Evolutionary conservation across 257 asterid species (phyloP).

Genomic region (Gentiana macrophylla): DNA sequence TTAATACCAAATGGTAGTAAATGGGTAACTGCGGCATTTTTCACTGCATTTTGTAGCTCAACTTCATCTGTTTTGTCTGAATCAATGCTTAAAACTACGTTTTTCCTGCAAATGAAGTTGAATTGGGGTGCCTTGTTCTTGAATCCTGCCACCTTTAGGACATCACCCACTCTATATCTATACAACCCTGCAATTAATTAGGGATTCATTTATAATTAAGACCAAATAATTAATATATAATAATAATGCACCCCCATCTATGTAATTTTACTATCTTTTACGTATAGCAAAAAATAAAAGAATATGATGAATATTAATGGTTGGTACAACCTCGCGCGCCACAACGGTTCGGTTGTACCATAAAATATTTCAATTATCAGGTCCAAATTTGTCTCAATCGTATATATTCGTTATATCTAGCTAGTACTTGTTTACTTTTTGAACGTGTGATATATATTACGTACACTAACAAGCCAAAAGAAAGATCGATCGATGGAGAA

Average conservation of each 20-base stretch:
- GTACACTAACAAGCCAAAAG: too few relatives aligned
- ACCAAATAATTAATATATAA: neutral
- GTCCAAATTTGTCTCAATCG: too few relatives aligned
- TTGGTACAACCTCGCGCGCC: too few relatives aligned
- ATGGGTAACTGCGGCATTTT: conserved; percentile 40
- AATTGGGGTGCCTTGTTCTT: conserved; percentile 89
- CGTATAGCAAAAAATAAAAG: neutral
- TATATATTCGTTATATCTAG: too few relatives aligned
- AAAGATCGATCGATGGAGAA: too few relatives aligned
- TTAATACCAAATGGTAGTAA: conserved; percentile 54
- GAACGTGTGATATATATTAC: too few relatives aligned
- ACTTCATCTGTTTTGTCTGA: conserved; percentile 89
- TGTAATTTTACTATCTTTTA: too few relatives aligned
- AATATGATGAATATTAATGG: neutral
- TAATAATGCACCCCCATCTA: too few relatives aligned
- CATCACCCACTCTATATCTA: conserved; percentile 82
- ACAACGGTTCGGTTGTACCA: too few relatives aligned
- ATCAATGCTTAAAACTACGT: conserved; percentile 80
- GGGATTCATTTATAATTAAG: neutral
- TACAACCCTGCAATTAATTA: conserved; percentile 45
- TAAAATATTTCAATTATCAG: too few relatives aligned
- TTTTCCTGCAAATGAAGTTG: conserved; percentile 82
- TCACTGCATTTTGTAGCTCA: conserved; percentile 78
- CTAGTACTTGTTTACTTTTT: too few relatives aligned
- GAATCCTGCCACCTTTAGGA: conserved; percentile 83